These are phyloP conservation scores for Geotrichum bryndzae DNA, from an alignment of 1,139 yeast species.

Conservation along the genomic window DNA sequence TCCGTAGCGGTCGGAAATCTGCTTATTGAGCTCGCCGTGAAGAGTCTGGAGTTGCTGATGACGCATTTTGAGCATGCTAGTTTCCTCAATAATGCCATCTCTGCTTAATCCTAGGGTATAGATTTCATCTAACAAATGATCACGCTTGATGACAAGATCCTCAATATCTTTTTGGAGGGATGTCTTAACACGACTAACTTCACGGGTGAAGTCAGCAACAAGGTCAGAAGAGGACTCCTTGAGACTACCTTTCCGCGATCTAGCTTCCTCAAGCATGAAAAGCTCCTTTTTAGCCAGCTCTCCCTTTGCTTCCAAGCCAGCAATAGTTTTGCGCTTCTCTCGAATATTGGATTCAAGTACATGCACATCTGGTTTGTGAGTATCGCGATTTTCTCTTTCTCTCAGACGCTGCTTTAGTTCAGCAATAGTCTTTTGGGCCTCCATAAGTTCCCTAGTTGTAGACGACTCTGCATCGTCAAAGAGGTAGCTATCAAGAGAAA, in stretches of 20 bases:
- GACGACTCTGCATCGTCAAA: constrained; percentile 12
- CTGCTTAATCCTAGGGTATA: constrained; percentile 26
- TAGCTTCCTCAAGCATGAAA: constrained; percentile 26
- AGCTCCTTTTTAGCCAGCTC: constrained; percentile 32
- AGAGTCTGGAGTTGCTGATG: constrained; percentile 36
- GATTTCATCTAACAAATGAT: constrained; percentile 32
- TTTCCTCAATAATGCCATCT: constrained; percentile 33
- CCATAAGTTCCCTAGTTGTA: constrained; percentile 25
- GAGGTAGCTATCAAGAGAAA: constrained; percentile 10
- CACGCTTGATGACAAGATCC: constrained; percentile 31
- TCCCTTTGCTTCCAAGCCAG: constrained; percentile 34
- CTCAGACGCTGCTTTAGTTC: constrained; percentile 31
- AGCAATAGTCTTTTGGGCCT: constrained; percentile 31
- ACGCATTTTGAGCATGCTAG: constrained; percentile 31
- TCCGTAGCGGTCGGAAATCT: constrained; percentile 35
- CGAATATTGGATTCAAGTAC: constrained; percentile 27
- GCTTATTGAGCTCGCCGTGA: constrained; percentile 36
- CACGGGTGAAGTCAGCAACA: constrained; percentile 27
- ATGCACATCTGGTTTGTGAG: constrained; percentile 11
- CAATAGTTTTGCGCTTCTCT: constrained; percentile 35
- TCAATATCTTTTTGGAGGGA: constrained; percentile 34
- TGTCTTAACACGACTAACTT: constrained; percentile 28
- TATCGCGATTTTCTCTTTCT: constrained; percentile 19
- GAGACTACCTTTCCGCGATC: constrained; percentile 18
- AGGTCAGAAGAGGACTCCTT: constrained; percentile 23